Evolutionary conservation across 257 asterid species (phyloP).

Genomic region (Thymus quinquecostatus): DNA sequence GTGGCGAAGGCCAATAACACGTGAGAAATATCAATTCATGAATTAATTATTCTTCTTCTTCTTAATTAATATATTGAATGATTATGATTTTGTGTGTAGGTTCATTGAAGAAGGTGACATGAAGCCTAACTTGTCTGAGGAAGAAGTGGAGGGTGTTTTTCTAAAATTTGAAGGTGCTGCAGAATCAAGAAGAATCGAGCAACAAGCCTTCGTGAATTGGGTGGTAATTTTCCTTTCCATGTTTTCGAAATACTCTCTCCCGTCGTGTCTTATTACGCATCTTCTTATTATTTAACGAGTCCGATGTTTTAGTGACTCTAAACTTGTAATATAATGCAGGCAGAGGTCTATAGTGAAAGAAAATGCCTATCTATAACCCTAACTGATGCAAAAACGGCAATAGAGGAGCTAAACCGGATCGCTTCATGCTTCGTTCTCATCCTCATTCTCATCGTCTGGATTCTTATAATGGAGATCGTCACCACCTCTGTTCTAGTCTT

Average conservation of each 20-base stretch:
- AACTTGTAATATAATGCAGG: conserved; percentile 29
- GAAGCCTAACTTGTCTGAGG: conserved; percentile 55
- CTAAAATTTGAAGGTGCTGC: conserved; percentile 66
- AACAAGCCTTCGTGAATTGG: conserved; percentile 67
- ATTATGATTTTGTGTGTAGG: conserved; percentile 35
- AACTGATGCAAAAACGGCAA: conserved; percentile 61
- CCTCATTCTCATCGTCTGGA: conserved; percentile 52
- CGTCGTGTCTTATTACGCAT: too few relatives aligned
- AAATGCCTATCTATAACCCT: conserved; percentile 59
- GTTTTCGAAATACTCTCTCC: too few relatives aligned
- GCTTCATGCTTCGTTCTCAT: conserved; percentile 46
- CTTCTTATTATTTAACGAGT: too few relatives aligned
- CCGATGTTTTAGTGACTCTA: background rate
- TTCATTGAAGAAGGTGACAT: conserved; percentile 73
- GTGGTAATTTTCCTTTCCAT: conserved; percentile 42
- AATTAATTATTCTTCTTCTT: background rate
- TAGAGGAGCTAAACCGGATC: conserved; percentile 63
- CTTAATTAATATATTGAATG: background rate
- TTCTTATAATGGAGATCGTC: conserved; percentile 57
- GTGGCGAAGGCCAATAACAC: conserved; percentile 58
- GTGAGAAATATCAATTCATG: conserved; percentile 39
- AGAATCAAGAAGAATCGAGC: conserved; percentile 60
- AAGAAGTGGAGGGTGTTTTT: conserved; percentile 63
- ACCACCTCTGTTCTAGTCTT: conserved; percentile 50
- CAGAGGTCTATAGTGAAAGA: conserved; percentile 55